Conservation (phyloP, 164 flowering plant genomes). For the Buxus sempervirens region DNA sequence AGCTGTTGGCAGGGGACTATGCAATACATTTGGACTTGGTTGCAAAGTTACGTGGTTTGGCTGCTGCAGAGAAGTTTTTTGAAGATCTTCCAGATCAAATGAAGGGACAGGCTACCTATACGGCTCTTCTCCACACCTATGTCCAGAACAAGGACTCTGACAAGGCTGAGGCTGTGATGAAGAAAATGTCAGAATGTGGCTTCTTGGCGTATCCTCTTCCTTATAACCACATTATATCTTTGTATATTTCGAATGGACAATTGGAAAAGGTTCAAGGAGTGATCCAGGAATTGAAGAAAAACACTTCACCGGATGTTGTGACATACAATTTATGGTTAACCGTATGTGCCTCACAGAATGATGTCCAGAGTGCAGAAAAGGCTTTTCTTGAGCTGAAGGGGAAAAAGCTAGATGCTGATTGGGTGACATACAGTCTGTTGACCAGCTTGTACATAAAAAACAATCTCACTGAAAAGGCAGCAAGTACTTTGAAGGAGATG, state of each 20-base stretch:
- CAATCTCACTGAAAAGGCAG: conserved; percentile 53
- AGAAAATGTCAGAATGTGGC: conserved; percentile 74
- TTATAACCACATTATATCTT: conserved; percentile 66
- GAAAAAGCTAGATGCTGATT: conserved; percentile 57
- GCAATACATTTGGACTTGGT: conserved; percentile 94
- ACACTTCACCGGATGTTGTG: conserved; percentile 58
- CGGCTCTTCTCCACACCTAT: conserved; percentile 79
- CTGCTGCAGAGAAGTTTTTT: conserved; percentile 86
- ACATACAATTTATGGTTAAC: conserved; percentile 72
- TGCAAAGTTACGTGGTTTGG: conserved; percentile 71
- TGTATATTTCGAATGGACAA: conserved; percentile 61
- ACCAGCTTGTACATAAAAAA: conserved; percentile 56
- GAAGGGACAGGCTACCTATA: conserved; percentile 46
- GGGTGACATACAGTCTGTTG: conserved; percentile 77
- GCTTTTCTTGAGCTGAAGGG: conserved; percentile 48
- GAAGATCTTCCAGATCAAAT: conserved; percentile 72
- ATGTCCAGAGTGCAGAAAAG: conserved; percentile 58
- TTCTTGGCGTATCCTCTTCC: conserved; percentile 59
- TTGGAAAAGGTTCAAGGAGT: conserved; percentile 53
- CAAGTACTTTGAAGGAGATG: conserved; percentile 59
- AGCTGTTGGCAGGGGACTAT: conserved; percentile 77
- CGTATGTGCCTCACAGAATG: conserved; percentile 50
- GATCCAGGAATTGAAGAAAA: conserved; percentile 53
- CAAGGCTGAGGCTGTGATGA: conserved; percentile 84
- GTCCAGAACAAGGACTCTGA: conserved; percentile 44